Conservation (phyloP, 257 asterid species). For the Voacanga thouarsii region DNA sequence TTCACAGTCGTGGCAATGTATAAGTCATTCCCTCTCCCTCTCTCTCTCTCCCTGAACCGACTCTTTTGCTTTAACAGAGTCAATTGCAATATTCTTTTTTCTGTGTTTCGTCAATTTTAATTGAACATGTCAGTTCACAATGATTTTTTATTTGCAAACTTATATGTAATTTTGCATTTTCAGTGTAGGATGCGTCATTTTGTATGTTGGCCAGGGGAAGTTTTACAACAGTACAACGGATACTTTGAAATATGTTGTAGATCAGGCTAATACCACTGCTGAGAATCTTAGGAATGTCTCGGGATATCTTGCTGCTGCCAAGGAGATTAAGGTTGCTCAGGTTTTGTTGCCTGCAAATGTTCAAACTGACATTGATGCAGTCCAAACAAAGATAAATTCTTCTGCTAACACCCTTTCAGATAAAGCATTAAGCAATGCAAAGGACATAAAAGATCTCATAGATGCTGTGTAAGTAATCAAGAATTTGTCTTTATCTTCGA, state of each 20-base stretch:
- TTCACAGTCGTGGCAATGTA: slow-evolving; percentile 63
- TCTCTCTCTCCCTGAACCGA: neutral
- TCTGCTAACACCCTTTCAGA: slow-evolving; percentile 66
- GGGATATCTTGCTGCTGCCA: slow-evolving; percentile 74
- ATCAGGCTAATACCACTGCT: slow-evolving; percentile 64
- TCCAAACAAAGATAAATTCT: slow-evolving; percentile 65
- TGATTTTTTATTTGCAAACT: slow-evolving; percentile 10
- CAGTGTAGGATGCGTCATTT: slow-evolving; percentile 73
- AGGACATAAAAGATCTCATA: slow-evolving; percentile 52
- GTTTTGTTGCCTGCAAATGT: slow-evolving; percentile 59
- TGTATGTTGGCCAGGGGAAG: slow-evolving; percentile 69
- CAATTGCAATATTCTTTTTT: neutral
- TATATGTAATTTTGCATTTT: slow-evolving; percentile 22
- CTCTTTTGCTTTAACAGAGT: neutral
- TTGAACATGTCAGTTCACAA: neutral
- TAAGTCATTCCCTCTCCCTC: slow-evolving; percentile 18
- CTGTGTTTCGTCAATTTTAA: neutral
- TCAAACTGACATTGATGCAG: slow-evolving; percentile 68
- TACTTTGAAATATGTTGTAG: slow-evolving; percentile 53
- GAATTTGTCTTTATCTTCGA: neutral
- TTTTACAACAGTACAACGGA: slow-evolving; percentile 46
- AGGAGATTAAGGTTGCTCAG: slow-evolving; percentile 56
- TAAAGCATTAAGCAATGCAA: slow-evolving; percentile 53
- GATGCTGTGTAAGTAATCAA: slow-evolving; percentile 52
- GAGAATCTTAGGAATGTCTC: slow-evolving; percentile 60